Base-by-base conservation (phyloP, 1,284 basidiomycete species). In the Sporisorium reilianum region DNA sequence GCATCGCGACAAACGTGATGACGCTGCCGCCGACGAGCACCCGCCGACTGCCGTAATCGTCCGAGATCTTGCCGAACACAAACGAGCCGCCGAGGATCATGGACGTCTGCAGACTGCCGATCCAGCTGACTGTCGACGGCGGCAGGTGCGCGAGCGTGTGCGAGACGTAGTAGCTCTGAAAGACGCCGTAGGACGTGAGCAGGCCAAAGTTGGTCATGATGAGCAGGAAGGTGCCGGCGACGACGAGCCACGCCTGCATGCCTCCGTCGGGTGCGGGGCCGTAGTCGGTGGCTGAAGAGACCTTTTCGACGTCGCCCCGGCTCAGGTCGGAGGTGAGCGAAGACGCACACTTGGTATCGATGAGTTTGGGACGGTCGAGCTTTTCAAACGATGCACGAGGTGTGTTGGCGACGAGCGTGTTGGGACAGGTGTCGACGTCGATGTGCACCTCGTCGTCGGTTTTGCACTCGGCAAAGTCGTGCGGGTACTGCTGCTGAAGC, bases 141-240 rank as follows among this genome's bases (percentile, higher is more conserved):
- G 73, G 53, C 0, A 67, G 25, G 48, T 75, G 64, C 3, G 56
- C 22, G 8, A 75, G 68, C 34, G 71, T 67, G 42, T 67, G 64
- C 0, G 59, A 55, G 49, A 55, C 11, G 49, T 75, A 75, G 61
- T 71, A 75, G 41, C 45, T 58, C 23, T 71, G 68, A 20, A 75
- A 75, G 6, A 75, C 64, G 12, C 68, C 73, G 55, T 75, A 75
- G 20, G 73, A 75, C 8, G 73, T 75, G 16, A 75, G 55, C 14
- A 75, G 68, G 36, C 73, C 73, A 25, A 75, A 75, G 50, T 75
- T 75, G 63, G 67, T 75, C 73, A 75, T 71, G 64, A 75, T 71
- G 30, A 71, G 61, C 5, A 71, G 3, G 25, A 75, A 75, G 11
- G 73, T 75, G 40, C 67, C 68, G 11, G 58, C 55, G 26, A 75